Percentiles rank a stretch among this genome's conserved stretches.
Evolutionary conservation across 2,329 filamentous ascomycete genomes (phyloP).

Genomic region (Colletotrichum musae): DNA sequence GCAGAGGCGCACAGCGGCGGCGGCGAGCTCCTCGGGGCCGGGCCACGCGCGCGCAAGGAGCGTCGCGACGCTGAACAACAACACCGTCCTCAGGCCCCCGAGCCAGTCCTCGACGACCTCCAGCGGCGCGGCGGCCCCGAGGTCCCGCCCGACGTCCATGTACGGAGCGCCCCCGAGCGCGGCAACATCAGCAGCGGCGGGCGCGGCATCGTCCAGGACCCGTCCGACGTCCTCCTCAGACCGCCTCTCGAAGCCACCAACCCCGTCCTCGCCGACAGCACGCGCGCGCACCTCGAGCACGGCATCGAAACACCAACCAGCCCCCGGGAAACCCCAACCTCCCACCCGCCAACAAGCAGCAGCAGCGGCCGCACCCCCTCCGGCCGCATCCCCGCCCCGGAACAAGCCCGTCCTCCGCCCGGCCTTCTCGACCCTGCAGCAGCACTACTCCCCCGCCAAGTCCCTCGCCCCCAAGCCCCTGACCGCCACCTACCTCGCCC

Average conservation of each 20-base stretch:
- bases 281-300: slow-evolving; percentile 6
- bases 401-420: slow-evolving; percentile 61
- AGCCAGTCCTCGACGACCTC: slow-evolving; percentile 48
- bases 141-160: slow-evolving; percentile 26
- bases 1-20: slow-evolving; percentile 13
- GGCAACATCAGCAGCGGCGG: neutral
- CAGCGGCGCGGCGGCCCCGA: slow-evolving; percentile 42
- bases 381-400: slow-evolving; percentile 31
- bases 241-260: neutral
- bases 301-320: neutral
- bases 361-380: neutral
- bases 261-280: neutral
- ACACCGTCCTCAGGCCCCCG: slow-evolving; percentile 57
- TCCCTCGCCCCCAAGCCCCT: slow-evolving; percentile 72
- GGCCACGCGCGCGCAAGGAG: slow-evolving; percentile 58
- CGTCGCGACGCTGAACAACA: slow-evolving; percentile 54
- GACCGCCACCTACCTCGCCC: slow-evolving; percentile 70
- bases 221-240: slow-evolving; percentile 41
- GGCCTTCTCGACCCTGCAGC: slow-evolving; percentile 74
- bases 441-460: slow-evolving; percentile 78
- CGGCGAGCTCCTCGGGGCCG: slow-evolving; percentile 34
- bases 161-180: slow-evolving; percentile 27
- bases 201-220: slow-evolving; percentile 49
- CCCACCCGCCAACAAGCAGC: slow-evolving; percentile 7
- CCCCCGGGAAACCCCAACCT: slow-evolving; percentile 5